phyloP scores from a whole-genome alignment of 768 basidiomycete genomes.

The Naganishia vaughanmartiniae region DNA sequence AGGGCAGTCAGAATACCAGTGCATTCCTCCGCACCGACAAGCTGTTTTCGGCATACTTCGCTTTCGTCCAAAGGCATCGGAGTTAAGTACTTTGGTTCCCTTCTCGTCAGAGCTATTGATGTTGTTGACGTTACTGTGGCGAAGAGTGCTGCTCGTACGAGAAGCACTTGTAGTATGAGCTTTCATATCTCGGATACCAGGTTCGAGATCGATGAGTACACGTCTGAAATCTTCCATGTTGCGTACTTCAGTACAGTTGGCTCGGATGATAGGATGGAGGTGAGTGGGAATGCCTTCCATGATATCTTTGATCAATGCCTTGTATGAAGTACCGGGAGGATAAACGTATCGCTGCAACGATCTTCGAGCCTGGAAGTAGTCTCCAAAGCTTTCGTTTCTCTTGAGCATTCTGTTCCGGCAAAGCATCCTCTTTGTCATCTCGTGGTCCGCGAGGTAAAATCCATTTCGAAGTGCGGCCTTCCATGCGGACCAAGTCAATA shows the following conservation, averaged over 20 bases:
- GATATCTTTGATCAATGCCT: too few relatives aligned
- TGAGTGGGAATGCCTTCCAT: background rate
- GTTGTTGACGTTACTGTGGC: background rate
- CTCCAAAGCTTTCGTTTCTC: background rate
- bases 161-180: background rate
- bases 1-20: constrained; percentile 1
- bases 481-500: constrained; percentile 6
- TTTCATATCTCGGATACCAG: constrained; percentile 4
- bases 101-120: background rate
- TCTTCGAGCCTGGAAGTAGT: constrained; percentile 20
- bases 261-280: constrained; percentile 17
- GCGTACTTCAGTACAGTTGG: constrained; percentile 3
- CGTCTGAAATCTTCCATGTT: constrained; percentile 27
- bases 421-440: background rate
- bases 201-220: constrained; percentile 27
- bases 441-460: constrained; percentile 21
- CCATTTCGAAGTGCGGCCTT: constrained; percentile 19
- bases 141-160: background rate
- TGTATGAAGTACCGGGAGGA: constrained; percentile 7
- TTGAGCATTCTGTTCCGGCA: constrained; percentile 5
- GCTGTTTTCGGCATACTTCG: background rate
- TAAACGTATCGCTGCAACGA: constrained; percentile 17
- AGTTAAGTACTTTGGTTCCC: background rate
- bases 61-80: background rate
- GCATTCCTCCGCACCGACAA: too few relatives aligned